Evolutionary conservation across 176 grass and related monocot species (phyloP), one percentile per base, ranked within the genome.

Genomic region (Coix lacrymajobi): DNA sequence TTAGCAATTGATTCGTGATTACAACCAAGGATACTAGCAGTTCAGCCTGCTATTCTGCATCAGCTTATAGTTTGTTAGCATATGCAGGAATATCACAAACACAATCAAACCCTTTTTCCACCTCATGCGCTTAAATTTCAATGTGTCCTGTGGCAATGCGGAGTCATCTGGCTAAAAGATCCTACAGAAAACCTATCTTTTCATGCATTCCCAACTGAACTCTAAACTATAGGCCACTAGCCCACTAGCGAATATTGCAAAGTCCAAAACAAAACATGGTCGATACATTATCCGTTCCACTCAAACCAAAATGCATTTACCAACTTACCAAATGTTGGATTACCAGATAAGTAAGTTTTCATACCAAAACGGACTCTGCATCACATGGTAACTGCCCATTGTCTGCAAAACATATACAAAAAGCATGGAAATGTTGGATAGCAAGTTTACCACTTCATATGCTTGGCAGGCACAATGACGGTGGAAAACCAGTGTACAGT

Each of bases 401-500:
- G 12, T 28, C 6, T 40, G 24, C 69, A 29, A 77, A 77, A 5
- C 56, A 4, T 41, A 71, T 28, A 41, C 7, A 62, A 43, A 24
- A 77, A 11, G 43, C 3, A 63, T 11, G n/a, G 74, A 31, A 78
- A 31, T 45, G 9, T 64, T 12, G 10, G 38, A 48, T 64, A 65
- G 26, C 28, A 37, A 75, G 15, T 57, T 72, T 88, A 88, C 66
- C 71, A 34, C 9, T 78, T 83, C 73, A 88, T 52, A 83, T 57
- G 14, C 43, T 65, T 66, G 66, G 74, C 29, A 62, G 74, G 39
- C 66, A 88, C 33, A 79, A 58, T 11, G 76, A 72, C 11, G 86
- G 80, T 58, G 80, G 74, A 61, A 79, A 88, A 34, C 74, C 56
- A 73, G 80, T 15, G 71, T 73, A 88, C 36, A 73, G 43, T 28